Evolutionary conservation across 805 yeast genomes (phyloP), one percentile per base, ranked within the genome.

Genomic region (Candida namnaoensis): DNA sequence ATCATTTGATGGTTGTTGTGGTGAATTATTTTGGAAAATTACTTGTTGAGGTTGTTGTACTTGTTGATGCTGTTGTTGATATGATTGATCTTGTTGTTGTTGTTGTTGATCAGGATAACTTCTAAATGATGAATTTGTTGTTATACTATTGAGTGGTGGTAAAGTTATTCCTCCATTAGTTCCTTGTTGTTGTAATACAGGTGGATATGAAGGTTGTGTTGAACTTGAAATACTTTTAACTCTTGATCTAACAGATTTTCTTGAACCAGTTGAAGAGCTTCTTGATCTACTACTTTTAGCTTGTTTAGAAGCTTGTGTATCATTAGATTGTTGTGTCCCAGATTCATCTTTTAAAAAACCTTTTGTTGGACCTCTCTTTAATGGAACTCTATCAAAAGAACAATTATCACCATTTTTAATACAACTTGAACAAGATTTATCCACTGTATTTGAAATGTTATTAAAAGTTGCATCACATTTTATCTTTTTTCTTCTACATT

Each of bases 341-440:
- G 63, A 69, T 37, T 60, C 51, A 41, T 66, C 74, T 39, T 71
- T 61, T n/a, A 69, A 65, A 48, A 76, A 80, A 1, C 91, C 91
- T 52, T 82, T 84, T 1, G 82, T 71, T 0, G 95, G 95, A 0
- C 95, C 95, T 49, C 95, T 63, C 51, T 84, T 84, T 56, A 84
- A 57, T 0, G 90, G 95, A 2, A 80, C 70, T 39, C 91, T 65
- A 23, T 80, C 79, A 55, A 82, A 84, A 2, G 82, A 68, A 57
- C 95, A 84, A 3, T 53, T 55, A 38, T 81, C 88, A 38, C 69
- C 70, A 50, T 69, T 76, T 53, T 76, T 78, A 13, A 62, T 54
- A 58, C 95, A 84, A 47, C 75, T 80, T 12, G 80, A 62, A 57
- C 95, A 84, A 2, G 68, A 57, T 44, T 69, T 70, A 33, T 71